These are phyloP conservation scores for Rhododendron vialii DNA, from an alignment of 148 eudicot genomes.

Conservation along the genomic window DNA sequence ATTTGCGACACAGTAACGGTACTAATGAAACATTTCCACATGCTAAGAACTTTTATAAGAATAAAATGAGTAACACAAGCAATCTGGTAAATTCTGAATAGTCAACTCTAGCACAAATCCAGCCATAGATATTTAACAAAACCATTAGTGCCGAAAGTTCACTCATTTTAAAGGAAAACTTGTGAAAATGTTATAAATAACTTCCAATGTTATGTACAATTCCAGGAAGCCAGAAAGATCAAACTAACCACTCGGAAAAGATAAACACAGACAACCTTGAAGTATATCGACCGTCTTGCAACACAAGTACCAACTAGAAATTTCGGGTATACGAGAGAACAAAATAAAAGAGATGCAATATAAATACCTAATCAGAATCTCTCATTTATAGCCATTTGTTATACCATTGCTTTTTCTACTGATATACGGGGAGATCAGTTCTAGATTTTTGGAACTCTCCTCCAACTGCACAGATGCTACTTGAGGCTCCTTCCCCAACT, in stretches of 20 bases:
- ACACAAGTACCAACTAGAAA: not conserved
- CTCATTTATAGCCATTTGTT: not conserved
- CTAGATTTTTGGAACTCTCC: slow-evolving; percentile 30
- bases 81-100: not conserved
- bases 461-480: slow-evolving; percentile 32
- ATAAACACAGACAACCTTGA: not conserved
- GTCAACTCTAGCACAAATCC: not conserved
- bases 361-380: not conserved
- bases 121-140: not conserved
- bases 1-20: not conserved
- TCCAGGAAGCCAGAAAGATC: not conserved
- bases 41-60: not conserved
- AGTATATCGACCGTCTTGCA: not conserved
- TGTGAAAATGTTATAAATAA: not conserved
- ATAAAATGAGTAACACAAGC: not conserved
- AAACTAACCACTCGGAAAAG: not conserved
- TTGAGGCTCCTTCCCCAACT: slow-evolving; percentile 38
- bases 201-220: not conserved
- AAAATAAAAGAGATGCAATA: not conserved
- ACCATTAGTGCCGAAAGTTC: not conserved
- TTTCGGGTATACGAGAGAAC: not conserved
- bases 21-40: not conserved
- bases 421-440: slow-evolving; percentile 62
- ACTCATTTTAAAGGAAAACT: not conserved
- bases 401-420: slow-evolving; percentile 20